Evolutionary conservation across 1,284 basidiomycete genomes (phyloP).

Genomic region (Ganoderma sinense): DNA sequence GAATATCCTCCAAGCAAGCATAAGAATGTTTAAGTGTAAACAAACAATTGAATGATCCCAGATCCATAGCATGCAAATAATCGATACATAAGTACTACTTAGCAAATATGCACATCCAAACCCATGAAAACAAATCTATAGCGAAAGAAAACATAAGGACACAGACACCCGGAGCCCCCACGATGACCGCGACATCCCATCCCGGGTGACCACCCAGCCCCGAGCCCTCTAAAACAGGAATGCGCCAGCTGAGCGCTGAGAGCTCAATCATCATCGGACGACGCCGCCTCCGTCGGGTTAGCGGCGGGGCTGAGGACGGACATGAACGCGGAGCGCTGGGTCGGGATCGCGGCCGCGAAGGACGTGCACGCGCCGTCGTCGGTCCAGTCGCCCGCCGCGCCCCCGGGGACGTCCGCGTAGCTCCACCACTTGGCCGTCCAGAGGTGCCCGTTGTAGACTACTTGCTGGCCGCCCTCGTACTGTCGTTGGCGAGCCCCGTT

Average conservation of each 20-base stretch:
- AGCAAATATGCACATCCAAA: background rate
- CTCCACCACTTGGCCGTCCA: slow-evolving; percentile 72
- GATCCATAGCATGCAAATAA: background rate
- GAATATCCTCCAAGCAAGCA: no score
- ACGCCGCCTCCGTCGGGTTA: background rate
- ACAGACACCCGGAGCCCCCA: background rate
- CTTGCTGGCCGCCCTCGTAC: slow-evolving; percentile 56
- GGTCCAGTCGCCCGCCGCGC: slow-evolving; percentile 47
- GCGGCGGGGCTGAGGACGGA: background rate
- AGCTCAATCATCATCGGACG: background rate
- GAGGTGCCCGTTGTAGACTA: slow-evolving; percentile 53
- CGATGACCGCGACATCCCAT: background rate
- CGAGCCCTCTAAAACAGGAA: background rate
- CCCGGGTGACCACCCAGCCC: background rate
- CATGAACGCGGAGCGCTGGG: slow-evolving; percentile 12
- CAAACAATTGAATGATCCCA: background rate
- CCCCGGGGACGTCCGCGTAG: slow-evolving; percentile 54
- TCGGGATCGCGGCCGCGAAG: slow-evolving; percentile 24
- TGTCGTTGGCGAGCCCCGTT: no score
- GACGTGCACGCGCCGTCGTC: slow-evolving; percentile 47
- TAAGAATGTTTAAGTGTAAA: background rate
- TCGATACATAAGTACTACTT: background rate
- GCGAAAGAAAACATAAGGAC: background rate
- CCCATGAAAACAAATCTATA: background rate
- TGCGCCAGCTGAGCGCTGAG: no score